Base-by-base conservation (phyloP, 805 yeast genomes). In the Ogataea thermomethanolica region DNA sequence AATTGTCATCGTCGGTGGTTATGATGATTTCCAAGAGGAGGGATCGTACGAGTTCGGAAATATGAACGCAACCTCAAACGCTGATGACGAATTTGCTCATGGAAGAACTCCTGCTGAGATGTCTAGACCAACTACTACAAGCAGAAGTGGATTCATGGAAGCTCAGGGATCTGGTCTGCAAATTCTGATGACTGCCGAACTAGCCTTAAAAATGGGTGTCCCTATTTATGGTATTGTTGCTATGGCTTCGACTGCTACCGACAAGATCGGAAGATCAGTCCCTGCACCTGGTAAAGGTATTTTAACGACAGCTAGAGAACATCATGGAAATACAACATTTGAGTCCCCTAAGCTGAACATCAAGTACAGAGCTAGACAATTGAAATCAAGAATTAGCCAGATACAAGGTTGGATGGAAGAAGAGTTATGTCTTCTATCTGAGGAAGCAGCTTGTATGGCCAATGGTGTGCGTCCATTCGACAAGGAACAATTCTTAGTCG, bases 221-320 rank as follows among this genome's bases (percentile, higher is more conserved):
- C 99, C 99, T 64, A 87, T 93, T 58, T 87, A 95, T 58, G 99
- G 96, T 69, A 80, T 93, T 48, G 75, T 90, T 55, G 99, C 95
- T 40, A 70, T 90, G 77, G 77, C 96, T 43, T 91, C 96, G 41
- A 95, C 98, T 59, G 99, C 99, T 38, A 79, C 95, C 46, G 99
- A 93, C 69, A 95, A 90, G 81, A 91, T 91, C 65, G 97, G 98
- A 63, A 84, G 97, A 72, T 90, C 98, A 36, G 91, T 93, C 53
- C 99, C 99, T 52, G 99, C 99, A 62, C 99, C 99, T 70, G 99
- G 99, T 66, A 88, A 91, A 73, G 99, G 99, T 83, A 85, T 93
- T 53, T 77, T 93, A 74, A 93, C 99, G 46, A 88, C 96, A 61
- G 99, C 99, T 44, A 83, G 95, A 61, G 99, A 95, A 72, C 79